phyloP scores from a whole-genome alignment of 2,329 filamentous ascomycete species.

The Penicillium sp. region DNA sequence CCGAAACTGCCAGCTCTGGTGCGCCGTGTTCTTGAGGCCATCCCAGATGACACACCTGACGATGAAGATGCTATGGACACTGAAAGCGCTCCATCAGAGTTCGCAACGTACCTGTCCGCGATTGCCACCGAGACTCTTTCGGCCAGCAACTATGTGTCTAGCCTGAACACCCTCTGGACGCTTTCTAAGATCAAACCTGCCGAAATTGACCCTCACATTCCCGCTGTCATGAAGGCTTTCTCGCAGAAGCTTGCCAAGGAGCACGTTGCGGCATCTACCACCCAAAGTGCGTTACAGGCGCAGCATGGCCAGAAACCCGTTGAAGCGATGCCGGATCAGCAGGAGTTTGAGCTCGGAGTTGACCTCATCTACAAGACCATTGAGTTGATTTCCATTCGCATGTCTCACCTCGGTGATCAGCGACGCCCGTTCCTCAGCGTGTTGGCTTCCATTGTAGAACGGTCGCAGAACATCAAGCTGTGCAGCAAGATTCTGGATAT shows the following conservation, averaged over 20 bases:
- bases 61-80: slow-evolving; percentile 78
- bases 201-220: slow-evolving; percentile 84
- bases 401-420: slow-evolving; percentile 88
- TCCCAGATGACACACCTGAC: slow-evolving; percentile 74
- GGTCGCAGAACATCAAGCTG: slow-evolving; percentile 77
- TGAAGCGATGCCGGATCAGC: slow-evolving; percentile 54
- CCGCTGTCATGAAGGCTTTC: slow-evolving; percentile 84
- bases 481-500: slow-evolving; percentile 91
- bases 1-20: slow-evolving; percentile 69
- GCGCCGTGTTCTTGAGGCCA: slow-evolving; percentile 76
- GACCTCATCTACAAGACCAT: slow-evolving; percentile 92
- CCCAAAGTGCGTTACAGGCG: slow-evolving; percentile 40
- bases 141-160: slow-evolving; percentile 73
- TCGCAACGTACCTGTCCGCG: slow-evolving; percentile 76
- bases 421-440: slow-evolving; percentile 91
- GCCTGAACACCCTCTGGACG: slow-evolving; percentile 90
- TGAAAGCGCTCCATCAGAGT: slow-evolving; percentile 72
- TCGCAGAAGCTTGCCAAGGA: slow-evolving; percentile 89
- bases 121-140: slow-evolving; percentile 83
- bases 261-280: slow-evolving; percentile 70
- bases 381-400: slow-evolving; percentile 82
- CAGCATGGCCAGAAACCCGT: slow-evolving; percentile 39
- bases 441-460: slow-evolving; percentile 88
- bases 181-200: slow-evolving; percentile 77
- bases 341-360: slow-evolving; percentile 83